Base-by-base conservation (phyloP, 1,284 basidiomycete species). In the Hemileia vastatrix region DNA sequence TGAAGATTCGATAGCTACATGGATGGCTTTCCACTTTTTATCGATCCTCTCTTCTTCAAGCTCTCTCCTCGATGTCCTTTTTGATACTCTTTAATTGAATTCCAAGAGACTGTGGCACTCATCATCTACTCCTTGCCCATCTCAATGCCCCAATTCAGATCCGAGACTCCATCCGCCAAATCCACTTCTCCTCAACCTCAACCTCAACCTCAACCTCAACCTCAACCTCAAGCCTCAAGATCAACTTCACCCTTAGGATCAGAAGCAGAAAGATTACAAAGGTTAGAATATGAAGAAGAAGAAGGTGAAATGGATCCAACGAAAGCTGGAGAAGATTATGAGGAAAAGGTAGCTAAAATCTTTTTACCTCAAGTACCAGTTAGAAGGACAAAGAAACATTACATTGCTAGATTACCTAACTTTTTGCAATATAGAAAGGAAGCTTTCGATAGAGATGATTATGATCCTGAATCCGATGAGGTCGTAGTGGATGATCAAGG, bases 151-250 rank as follows among this genome's bases (percentile, higher is more conserved):
- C 52, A 59, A 47, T 47, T 43, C 50, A 50, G 65, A 50, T 54
- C 15, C 47, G 45, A n/a, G 32, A 8, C 49, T 36, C 27, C 60
- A 70, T 21, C 67, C 33, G 11, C 63, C 23, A 53, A 70, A 89
- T 87, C 83, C 84, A 67, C 90, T 87, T 86, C 84, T 88, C 57
- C 83, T 88, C 63, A 82, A 86, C 49, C 83, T 90, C n/a, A n/a
- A n/a, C 76, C 89, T 89, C 15, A 89, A 87, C 74, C 90, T 87
- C n/a, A n/a, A n/a, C 70, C 82, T 92, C 54, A 84, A 84, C 71
- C 81, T 91, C 53, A 86, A 90, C 71, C 82, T 87, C 1, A 86
- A 86, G 66, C 87, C 89, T n/a, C n/a, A n/a, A n/a, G n/a, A 27
- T 27, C 27, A 27, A 27, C 27, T 27, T 27, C 27, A 27, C 27